A percentile compares a stretch with the other conserved stretches of the same genome.
phyloP scores from a whole-genome alignment of 148 eudicot species.

The Arbutus unedo region DNA sequence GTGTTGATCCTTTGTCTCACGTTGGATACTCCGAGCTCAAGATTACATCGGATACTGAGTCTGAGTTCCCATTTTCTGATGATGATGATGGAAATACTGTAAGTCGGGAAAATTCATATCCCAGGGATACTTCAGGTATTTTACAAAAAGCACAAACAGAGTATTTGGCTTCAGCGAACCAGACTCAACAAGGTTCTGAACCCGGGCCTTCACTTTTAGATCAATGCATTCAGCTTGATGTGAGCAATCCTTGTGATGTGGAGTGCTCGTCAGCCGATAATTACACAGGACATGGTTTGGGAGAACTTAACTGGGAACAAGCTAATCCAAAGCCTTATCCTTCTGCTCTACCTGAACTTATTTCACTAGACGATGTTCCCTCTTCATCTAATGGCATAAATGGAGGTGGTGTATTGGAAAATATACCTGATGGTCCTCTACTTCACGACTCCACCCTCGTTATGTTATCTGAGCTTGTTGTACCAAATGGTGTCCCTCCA shows the following conservation, averaged over 20 bases:
- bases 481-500: slow-evolving; percentile 33
- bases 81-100: slow-evolving; percentile 40
- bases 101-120: slow-evolving; percentile 18
- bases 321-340: slow-evolving; percentile 18
- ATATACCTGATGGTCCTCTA: background rate
- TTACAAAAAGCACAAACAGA: slow-evolving; percentile 23
- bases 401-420: slow-evolving; percentile 10
- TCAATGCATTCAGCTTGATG: slow-evolving; percentile 23
- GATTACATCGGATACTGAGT: slow-evolving; percentile 61
- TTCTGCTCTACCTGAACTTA: slow-evolving; percentile 21
- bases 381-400: background rate
- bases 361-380: slow-evolving; percentile 22
- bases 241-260: slow-evolving; percentile 20
- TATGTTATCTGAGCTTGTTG: slow-evolving; percentile 32
- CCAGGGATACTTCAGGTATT: slow-evolving; percentile 14
- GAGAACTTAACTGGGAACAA: slow-evolving; percentile 40
- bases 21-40: slow-evolving; percentile 62
- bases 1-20: slow-evolving; percentile 38
- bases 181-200: slow-evolving; percentile 20
- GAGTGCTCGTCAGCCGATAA: slow-evolving; percentile 22
- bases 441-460: slow-evolving; percentile 3
- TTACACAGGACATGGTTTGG: slow-evolving; percentile 21
- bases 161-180: slow-evolving; percentile 14
- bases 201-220: slow-evolving; percentile 21
- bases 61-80: slow-evolving; percentile 53